A percentile compares a stretch with the other conserved stretches of the same genome.
Conservation (phyloP, 1,139 yeast genomes). For the Kodamaea arcana region DNA sequence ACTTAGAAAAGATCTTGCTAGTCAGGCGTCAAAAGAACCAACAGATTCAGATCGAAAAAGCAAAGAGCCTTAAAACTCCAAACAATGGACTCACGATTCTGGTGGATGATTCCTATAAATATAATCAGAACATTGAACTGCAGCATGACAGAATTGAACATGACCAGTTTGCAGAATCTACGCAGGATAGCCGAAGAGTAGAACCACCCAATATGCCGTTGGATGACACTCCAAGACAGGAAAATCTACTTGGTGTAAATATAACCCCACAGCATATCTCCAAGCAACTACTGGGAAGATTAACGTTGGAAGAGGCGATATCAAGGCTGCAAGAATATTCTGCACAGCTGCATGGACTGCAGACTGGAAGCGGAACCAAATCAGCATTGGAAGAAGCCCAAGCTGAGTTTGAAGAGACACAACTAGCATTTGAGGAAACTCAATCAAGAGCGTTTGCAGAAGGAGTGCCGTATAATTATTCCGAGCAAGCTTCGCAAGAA, state of each 20-base stretch:
- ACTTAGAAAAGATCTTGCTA: slow-evolving; percentile 28
- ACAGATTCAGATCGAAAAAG: not conserved
- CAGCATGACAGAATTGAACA: too few species aligned
- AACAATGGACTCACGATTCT: not conserved
- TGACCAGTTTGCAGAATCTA: too few species aligned
- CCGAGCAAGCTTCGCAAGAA: not conserved
- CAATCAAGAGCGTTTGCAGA: not conserved
- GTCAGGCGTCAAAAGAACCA: slow-evolving; percentile 11
- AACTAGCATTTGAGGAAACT: not conserved
- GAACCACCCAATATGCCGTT: too few species aligned
- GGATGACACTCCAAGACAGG: too few species aligned
- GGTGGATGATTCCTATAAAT: not conserved
- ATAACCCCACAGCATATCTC: not conserved
- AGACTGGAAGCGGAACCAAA: not conserved
- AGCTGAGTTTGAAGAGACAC: not conserved
- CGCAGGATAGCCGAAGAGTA: too few species aligned
- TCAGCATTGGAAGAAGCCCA: not conserved
- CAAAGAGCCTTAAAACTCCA: not conserved
- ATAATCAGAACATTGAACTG: too few species aligned
- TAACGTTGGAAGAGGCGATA: not conserved
- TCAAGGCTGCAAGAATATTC: not conserved
- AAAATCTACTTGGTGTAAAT: too few species aligned
- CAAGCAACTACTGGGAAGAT: not conserved
- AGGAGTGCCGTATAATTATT: not conserved
- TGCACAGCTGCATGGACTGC: not conserved